phyloP scores from a whole-genome alignment of 2,329 filamentous ascomycete genomes.

The Pyrenophora teres region DNA sequence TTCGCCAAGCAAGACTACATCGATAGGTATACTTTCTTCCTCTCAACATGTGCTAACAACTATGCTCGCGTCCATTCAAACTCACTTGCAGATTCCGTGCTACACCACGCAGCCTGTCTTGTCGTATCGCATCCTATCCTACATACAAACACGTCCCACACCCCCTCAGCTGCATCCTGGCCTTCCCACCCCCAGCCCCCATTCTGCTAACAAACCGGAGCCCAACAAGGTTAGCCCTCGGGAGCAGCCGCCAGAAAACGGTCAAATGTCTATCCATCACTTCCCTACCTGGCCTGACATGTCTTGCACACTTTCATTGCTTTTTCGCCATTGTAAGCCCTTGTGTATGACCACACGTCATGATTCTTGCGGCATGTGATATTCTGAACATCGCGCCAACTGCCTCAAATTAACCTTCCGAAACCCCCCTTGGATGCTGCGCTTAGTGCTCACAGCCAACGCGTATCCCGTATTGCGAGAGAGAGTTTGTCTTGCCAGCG shows the following conservation, averaged over 20 bases:
- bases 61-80: too few species aligned
- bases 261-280: conserved; percentile 12
- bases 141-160: neutral
- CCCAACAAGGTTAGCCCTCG: conserved; percentile 23
- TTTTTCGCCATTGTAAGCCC: neutral
- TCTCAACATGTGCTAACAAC: too few species aligned
- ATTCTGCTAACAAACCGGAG: neutral
- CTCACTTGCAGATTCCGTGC: too few species aligned
- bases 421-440: too few species aligned
- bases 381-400: too few species aligned
- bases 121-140: neutral
- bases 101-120: neutral
- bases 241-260: conserved; percentile 28
- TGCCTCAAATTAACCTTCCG: too few species aligned
- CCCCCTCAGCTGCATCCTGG: neutral
- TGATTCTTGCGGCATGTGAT: too few species aligned
- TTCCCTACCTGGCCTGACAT: conserved; percentile 8
- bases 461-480: too few species aligned
- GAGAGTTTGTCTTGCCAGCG: too few species aligned
- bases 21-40: too few species aligned
- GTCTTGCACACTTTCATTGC: neutral
- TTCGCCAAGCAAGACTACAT: neutral
- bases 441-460: too few species aligned
- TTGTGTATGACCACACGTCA: neutral
- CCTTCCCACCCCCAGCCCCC: neutral